A percentile compares a stretch with the other conserved stretches of the same genome.
phyloP scores from a whole-genome alignment of 495 filamentous ascomycete genomes.

The Amphirosellinia nigrospora region DNA sequence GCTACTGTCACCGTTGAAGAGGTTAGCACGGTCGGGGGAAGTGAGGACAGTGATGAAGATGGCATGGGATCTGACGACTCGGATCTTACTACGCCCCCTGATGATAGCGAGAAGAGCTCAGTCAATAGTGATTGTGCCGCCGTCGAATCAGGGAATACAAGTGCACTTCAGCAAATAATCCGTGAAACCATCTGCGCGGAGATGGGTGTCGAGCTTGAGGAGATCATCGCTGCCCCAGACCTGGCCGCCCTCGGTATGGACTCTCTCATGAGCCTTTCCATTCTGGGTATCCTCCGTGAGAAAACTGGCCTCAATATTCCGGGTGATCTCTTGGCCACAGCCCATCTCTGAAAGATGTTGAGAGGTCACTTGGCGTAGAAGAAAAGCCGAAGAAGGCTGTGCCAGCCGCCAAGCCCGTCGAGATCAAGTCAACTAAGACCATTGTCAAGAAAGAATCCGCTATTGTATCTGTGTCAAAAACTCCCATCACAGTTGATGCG shows the following conservation, averaged over 20 bases:
- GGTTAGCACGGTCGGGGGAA: conserved; percentile 39
- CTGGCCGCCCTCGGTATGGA: conserved; percentile 65
- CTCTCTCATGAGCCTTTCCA: conserved; percentile 63
- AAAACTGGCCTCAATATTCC: conserved; percentile 57
- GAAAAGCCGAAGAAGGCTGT: conserved; percentile 44
- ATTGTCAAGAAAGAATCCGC: conserved; percentile 49
- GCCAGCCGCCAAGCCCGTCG: conserved; percentile 34
- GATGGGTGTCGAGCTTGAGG: conserved; percentile 69
- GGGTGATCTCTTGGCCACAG: conserved; percentile 54
- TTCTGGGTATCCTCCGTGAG: conserved; percentile 64
- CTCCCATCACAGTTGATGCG: conserved; percentile 63
- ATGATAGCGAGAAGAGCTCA: conserved; percentile 51
- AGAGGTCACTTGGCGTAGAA: conserved; percentile 51
- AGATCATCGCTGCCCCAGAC: conserved; percentile 60
- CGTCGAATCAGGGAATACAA: conserved; percentile 37
- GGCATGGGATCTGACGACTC: conserved; percentile 52
- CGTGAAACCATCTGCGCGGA: conserved; percentile 69
- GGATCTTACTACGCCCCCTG: conserved; percentile 53
- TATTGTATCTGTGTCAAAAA: conserved; percentile 37
- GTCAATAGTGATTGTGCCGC: conserved; percentile 46
- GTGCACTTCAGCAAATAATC: conserved; percentile 58
- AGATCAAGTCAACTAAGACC: conserved; percentile 45
- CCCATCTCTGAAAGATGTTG: conserved; percentile 55
- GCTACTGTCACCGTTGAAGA: conserved; percentile 36
- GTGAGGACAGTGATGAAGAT: conserved; percentile 50